phyloP scores from a whole-genome alignment of 1,139 yeast species.

The Geotrichum carabidarum region DNA sequence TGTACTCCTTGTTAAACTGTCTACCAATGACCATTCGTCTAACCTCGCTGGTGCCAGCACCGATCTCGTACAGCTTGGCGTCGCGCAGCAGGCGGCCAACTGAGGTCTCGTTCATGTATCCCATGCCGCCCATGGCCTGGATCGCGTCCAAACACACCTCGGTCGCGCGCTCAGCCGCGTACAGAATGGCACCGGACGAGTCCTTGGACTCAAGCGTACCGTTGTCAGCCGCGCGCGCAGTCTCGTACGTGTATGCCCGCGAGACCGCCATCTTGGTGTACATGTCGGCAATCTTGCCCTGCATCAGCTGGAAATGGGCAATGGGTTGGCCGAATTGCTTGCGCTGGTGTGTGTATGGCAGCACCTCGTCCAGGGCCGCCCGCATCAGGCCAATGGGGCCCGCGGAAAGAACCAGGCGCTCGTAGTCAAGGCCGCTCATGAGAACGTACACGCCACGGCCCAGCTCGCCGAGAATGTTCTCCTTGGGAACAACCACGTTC shows the following conservation, averaged over 20 bases:
- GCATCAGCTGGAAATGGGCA: conserved; percentile 35
- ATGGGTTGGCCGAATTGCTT: conserved; percentile 37
- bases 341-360: conserved; percentile 35
- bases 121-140: conserved; percentile 38
- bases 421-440: conserved; percentile 36
- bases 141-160: conserved; percentile 37
- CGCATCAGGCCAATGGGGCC: conserved; percentile 37
- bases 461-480: conserved; percentile 33
- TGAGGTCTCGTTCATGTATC: conserved; percentile 35
- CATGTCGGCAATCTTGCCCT: conserved; percentile 38
- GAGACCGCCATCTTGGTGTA: conserved; percentile 36
- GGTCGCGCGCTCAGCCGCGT: conserved; percentile 37
- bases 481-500: conserved; percentile 35
- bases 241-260: conserved; percentile 31
- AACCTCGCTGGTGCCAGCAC: conserved; percentile 37
- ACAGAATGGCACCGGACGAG: conserved; percentile 36
- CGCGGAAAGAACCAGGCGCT: conserved; percentile 35
- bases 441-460: conserved; percentile 35
- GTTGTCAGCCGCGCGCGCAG: conserved; percentile 32
- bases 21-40: conserved; percentile 37
- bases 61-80: conserved; percentile 36
- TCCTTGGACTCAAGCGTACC: conserved; percentile 33
- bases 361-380: conserved; percentile 36
- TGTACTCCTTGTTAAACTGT: conserved; percentile 33
- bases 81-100: conserved; percentile 34